Base-by-base conservation (phyloP, 352 stramenopile genomes). In the Globisporangium polare region DNA sequence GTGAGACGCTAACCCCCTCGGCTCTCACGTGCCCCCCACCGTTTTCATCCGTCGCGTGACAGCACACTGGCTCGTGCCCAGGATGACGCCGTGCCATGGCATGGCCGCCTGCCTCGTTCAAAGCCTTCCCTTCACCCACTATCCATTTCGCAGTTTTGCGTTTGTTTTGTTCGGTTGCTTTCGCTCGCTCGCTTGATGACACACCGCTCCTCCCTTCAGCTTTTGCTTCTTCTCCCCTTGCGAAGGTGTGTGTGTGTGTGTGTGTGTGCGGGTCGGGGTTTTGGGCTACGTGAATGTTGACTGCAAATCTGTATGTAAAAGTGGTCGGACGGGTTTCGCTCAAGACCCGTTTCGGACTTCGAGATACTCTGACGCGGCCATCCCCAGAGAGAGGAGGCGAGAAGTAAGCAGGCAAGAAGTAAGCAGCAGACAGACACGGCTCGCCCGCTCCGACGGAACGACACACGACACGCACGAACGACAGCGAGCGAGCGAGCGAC, bases 321-420 rank as follows among this genome's bases (percentile, higher is more conserved):
- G 5, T 15, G 49, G 27, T 45, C 53, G 15, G 37, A 45, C 20
- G 9, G 52, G 52, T 46, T 33, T 33, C 29, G 29, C 29, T 33
- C 12, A 27, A 27, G 20, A 17, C 22, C 37, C 53, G 39, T 47
- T 33, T 35, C n/a, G 53, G 10, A 50, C 53, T 59, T 59, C 54
- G 54, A 60, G 54, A 51, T 29, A 49, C 33, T 46, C 54, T 60
- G 54, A 60, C 54, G 54, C 54, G 50, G 50, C 26, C 50, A 43
- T 35, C 29, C 39, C 39, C 39, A 41, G 49, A 60, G 35, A 46
- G 22, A 60, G 54, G n/a, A 50, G 35, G 37, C 52, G 41, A 54
- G 29, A 53, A 53, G 47, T 24, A 53, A 22, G 26, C 47, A 41
- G 17, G 24, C 26, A 35, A n/a, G 46, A 35, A n/a, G 22, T 22